These are phyloP conservation scores for Coemansia sp. DNA, from an alignment of 192 early-diverging fungal species.

Conservation along the genomic window DNA sequence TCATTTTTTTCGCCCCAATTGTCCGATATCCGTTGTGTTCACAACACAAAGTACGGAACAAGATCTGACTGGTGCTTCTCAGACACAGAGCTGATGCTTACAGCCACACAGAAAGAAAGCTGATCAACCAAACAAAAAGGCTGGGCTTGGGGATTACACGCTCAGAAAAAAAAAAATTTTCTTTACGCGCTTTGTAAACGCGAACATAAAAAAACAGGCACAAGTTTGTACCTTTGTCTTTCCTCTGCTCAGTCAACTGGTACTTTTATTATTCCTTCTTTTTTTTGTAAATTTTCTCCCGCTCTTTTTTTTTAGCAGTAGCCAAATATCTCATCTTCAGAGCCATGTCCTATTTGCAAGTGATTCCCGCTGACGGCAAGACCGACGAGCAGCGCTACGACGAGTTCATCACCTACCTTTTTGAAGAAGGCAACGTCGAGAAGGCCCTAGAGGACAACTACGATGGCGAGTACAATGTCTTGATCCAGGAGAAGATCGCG, in stretches of 20 bases:
- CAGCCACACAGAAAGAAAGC: not conserved
- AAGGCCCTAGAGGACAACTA: slow-evolving; percentile 45
- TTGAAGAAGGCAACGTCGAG: slow-evolving; percentile 51
- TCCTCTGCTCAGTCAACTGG: not conserved
- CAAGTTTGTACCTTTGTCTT: not conserved
- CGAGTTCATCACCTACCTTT: slow-evolving; percentile 41
- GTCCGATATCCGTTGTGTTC: not conserved
- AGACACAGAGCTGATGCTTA: not conserved
- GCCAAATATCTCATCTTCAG: not conserved
- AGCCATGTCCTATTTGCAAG: slow-evolving; percentile 47
- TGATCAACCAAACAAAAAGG: not conserved
- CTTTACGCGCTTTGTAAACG: slow-evolving; percentile 2
- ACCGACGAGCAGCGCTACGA: slow-evolving; percentile 55
- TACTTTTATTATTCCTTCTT: not conserved
- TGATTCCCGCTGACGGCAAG: slow-evolving; percentile 48
- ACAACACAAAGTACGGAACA: not conserved
- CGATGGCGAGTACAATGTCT: slow-evolving; percentile 46
- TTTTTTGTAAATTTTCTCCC: slow-evolving; percentile 5
- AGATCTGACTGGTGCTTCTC: slow-evolving; percentile 6
- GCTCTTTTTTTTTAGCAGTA: slow-evolving; percentile 12
- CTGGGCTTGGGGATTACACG: slow-evolving; percentile 6
- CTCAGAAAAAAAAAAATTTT: slow-evolving; percentile 9
- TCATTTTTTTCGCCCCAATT: not conserved
- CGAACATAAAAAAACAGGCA: not conserved
- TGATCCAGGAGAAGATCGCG: slow-evolving; percentile 54